A percentile compares a stretch with the other conserved stretches of the same genome.
phyloP scores from a whole-genome alignment of 345 rosid species.

The Kandelia obovata region DNA sequence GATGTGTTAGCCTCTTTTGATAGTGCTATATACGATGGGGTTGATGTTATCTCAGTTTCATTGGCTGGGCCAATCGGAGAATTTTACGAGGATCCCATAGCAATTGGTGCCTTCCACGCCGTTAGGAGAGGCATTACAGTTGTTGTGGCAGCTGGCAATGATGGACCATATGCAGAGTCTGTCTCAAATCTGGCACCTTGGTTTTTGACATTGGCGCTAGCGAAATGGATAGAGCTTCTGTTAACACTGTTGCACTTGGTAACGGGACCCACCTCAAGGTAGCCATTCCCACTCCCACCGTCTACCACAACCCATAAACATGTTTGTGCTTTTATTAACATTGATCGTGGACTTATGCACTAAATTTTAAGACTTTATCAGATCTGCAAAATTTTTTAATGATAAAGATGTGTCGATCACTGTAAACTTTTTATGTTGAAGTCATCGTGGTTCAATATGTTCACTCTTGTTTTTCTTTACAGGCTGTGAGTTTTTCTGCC shows the following conservation, averaged over 20 bases:
- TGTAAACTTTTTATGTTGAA: too few relatives aligned
- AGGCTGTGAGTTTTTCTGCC: slow-evolving; percentile 21
- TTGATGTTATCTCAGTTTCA: slow-evolving; percentile 52
- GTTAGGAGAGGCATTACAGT: background rate
- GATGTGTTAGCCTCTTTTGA: slow-evolving; percentile 58
- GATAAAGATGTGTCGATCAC: background rate
- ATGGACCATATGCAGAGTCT: background rate
- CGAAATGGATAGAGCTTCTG: slow-evolving; percentile 4
- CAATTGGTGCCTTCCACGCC: background rate
- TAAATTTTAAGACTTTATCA: background rate
- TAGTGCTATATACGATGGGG: slow-evolving; percentile 53
- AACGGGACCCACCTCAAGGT: slow-evolving; percentile 20
- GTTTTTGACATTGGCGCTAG: slow-evolving; percentile 9
- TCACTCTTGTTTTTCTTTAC: background rate
- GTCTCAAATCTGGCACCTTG: slow-evolving; percentile 13
- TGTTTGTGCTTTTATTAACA: background rate
- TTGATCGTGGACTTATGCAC: background rate
- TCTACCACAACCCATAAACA: background rate
- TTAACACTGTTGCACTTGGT: background rate
- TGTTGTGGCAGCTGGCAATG: background rate
- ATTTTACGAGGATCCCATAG: background rate
- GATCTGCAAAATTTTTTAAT: background rate
- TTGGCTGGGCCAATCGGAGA: slow-evolving; percentile 22
- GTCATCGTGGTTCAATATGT: background rate
- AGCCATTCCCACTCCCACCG: too few relatives aligned